Evolutionary conservation across 2,329 filamentous ascomycete genomes (phyloP).

Genomic region (Coleophoma crateriformis): DNA sequence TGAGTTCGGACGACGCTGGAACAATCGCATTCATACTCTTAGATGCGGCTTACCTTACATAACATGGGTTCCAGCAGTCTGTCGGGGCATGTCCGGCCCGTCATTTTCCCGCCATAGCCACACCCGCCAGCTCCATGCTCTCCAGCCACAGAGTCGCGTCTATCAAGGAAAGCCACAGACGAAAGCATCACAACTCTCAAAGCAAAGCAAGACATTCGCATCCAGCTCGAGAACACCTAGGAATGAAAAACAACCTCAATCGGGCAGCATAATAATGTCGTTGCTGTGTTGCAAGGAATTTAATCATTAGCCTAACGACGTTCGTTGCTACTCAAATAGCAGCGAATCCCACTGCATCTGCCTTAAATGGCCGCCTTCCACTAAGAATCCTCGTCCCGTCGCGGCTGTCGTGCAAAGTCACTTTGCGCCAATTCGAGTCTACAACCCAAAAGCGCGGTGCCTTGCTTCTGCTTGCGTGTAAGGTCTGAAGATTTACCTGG

Average conservation of each 20-base stretch:
- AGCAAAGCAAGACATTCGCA: neutral
- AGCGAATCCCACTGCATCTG: neutral
- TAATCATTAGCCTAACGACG: neutral
- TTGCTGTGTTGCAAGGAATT: neutral
- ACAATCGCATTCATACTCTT: neutral
- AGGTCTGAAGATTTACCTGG: neutral
- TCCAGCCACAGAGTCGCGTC: neutral
- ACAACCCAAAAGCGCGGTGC: neutral
- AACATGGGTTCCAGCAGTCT: neutral
- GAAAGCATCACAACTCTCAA: neutral
- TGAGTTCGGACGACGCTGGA: neutral
- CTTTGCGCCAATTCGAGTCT: no score
- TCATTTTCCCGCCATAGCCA: neutral
- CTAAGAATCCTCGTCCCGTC: neutral
- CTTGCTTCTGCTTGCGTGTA: neutral
- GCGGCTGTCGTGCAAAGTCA: neutral
- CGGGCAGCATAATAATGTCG: neutral
- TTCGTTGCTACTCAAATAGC: neutral
- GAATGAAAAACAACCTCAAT: conserved; percentile 1
- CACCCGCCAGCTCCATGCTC: neutral
- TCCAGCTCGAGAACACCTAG: neutral
- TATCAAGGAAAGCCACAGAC: neutral
- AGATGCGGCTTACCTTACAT: neutral
- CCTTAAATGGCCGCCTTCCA: neutral
- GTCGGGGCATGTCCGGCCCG: neutral